Percentiles rank a stretch among this genome's conserved stretches.
These are phyloP conservation scores for Yarrowia bubula DNA, from an alignment of 805 yeast species.

Conservation along the genomic window DNA sequence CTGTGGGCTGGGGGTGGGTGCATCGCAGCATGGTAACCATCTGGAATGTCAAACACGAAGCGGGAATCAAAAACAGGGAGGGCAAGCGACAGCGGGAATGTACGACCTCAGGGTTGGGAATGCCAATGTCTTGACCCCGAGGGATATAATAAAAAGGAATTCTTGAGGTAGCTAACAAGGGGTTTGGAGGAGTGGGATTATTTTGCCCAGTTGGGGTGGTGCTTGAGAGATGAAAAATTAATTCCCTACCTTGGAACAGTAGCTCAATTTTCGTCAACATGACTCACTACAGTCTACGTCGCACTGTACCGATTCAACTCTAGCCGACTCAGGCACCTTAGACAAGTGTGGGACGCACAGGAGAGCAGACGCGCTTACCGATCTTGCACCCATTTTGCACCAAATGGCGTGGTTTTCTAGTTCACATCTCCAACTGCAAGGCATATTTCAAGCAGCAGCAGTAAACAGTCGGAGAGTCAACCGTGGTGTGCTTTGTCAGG, in stretches of 20 bases:
- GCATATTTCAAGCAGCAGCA: neutral
- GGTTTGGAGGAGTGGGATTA: too few relatives aligned
- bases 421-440: neutral
- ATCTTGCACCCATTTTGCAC: neutral
- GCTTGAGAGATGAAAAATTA: too few relatives aligned
- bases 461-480: neutral
- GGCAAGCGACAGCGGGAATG: constrained; percentile 19
- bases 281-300: too few relatives aligned
- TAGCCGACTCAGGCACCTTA: too few relatives aligned
- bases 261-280: too few relatives aligned
- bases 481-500: too few relatives aligned
- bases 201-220: too few relatives aligned
- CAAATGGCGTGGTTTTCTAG: constrained; percentile 10
- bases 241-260: too few relatives aligned
- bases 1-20: constrained; percentile 15
- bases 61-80: neutral
- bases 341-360: too few relatives aligned
- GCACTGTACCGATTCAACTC: too few relatives aligned
- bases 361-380: neutral
- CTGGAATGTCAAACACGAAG: neutral
- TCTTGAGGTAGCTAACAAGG: neutral
- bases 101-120: neutral
- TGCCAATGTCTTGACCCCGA: neutral
- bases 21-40: neutral
- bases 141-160: neutral